phyloP scores from a whole-genome alignment of 768 basidiomycete species.

The Suillus alpinus region DNA sequence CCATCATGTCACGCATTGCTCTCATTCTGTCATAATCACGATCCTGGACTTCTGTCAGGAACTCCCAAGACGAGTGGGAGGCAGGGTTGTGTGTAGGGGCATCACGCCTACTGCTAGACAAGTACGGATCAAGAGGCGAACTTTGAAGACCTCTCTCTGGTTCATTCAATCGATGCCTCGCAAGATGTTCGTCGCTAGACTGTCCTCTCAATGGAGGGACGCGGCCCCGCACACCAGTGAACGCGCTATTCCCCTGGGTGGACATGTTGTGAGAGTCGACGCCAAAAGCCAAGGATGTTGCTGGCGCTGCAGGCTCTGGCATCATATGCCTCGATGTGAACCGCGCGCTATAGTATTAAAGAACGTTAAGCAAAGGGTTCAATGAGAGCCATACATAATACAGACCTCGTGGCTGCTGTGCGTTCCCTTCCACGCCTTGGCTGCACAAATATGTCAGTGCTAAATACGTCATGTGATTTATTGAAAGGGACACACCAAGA shows the following conservation, averaged over 20 bases:
- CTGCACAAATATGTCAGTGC: not conserved
- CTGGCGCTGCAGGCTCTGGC: not conserved
- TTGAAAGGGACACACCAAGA: not conserved
- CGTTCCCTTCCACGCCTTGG: constrained; percentile 3
- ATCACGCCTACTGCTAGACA: not conserved
- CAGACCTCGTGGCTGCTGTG: constrained; percentile 2
- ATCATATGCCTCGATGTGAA: constrained; percentile 1
- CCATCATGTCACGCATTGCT: constrained; percentile 1
- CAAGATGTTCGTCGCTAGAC: not conserved
- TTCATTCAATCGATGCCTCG: constrained; percentile 1
- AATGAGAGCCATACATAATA: not conserved
- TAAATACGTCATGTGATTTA: not conserved
- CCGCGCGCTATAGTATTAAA: not conserved
- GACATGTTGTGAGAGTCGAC: not conserved
- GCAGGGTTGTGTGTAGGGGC: not conserved
- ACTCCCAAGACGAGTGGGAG: not conserved
- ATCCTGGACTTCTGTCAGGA: not conserved
- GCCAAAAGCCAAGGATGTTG: not conserved
- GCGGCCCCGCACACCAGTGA: not conserved
- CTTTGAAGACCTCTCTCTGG: not conserved
- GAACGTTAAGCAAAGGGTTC: not conserved
- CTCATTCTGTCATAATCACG: not conserved
- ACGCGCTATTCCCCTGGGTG: not conserved
- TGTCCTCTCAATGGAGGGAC: not conserved
- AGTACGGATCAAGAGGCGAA: constrained; percentile 1